A percentile compares a stretch with the other conserved stretches of the same genome.
Conservation (phyloP, 441 rosid genomes). For the Populus hybrid region DNA sequence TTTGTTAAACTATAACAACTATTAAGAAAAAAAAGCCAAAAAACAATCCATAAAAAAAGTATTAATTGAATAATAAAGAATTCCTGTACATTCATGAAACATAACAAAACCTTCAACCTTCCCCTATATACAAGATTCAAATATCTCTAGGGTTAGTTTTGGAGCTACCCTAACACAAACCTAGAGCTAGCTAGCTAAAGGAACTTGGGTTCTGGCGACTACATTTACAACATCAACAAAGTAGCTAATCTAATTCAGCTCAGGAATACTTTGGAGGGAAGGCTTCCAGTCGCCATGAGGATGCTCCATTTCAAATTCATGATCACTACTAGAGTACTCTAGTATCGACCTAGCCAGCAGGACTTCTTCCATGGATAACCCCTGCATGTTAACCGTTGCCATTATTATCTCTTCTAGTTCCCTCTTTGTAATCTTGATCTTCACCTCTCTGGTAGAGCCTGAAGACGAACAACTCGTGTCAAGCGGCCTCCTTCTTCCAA, state of each 20-base stretch:
- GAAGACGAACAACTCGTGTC: not conserved
- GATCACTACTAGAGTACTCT: not conserved
- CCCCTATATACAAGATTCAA: not conserved
- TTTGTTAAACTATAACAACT: too few relatives aligned
- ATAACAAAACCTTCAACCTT: too few relatives aligned
- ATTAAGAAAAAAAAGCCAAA: too few relatives aligned
- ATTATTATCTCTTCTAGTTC: constrained; percentile 42
- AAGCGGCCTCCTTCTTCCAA: constrained; percentile 25
- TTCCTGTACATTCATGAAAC: too few relatives aligned
- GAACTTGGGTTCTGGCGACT: too few relatives aligned
- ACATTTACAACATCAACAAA: not conserved
- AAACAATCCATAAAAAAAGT: too few relatives aligned
- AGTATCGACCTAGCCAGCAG: constrained; percentile 20
- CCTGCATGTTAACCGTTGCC: constrained; percentile 29
- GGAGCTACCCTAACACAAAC: not conserved
- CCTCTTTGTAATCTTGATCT: constrained; percentile 51
- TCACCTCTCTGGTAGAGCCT: constrained; percentile 33
- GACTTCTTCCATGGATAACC: constrained; percentile 33
- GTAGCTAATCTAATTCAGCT: constrained; percentile 20
- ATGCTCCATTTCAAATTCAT: not conserved
- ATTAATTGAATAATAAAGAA: too few relatives aligned
- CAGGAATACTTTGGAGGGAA: constrained; percentile 45
- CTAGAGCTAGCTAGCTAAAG: not conserved
- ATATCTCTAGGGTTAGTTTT: not conserved
- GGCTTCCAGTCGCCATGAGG: constrained; percentile 45